Evolutionary conservation across 1,284 basidiomycete genomes (phyloP).

Genomic region (Heterobasidion irregulare): DNA sequence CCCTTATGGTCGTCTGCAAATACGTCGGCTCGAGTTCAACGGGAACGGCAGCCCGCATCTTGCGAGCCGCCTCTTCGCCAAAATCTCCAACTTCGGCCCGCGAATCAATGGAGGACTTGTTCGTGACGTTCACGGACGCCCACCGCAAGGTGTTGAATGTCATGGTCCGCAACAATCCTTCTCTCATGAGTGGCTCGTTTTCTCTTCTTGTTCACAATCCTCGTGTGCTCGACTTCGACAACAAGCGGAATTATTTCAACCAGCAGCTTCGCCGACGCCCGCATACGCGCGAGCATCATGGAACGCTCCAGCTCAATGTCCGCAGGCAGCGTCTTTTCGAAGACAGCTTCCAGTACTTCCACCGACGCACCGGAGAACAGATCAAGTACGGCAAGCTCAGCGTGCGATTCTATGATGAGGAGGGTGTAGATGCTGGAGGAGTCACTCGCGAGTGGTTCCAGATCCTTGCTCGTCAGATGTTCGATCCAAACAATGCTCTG

Average conservation of each 20-base stretch:
- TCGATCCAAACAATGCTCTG: conserved; percentile 97
- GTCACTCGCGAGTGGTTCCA: conserved; percentile 99
- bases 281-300: conserved; percentile 72
- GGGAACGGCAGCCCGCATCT: conserved; percentile 33
- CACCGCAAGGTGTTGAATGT: conserved; percentile 94
- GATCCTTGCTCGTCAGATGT: conserved; percentile 96
- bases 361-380: conserved; percentile 88
- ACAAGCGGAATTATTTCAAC: conserved; percentile 98
- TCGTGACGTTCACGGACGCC: conserved; percentile 89
- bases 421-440: conserved; percentile 97
- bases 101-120: conserved; percentile 81
- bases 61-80: conserved; percentile 57
- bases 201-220: conserved; percentile 94
- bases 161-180: conserved; percentile 98
- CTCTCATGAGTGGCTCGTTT: conserved; percentile 97
- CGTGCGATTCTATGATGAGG: conserved; percentile 95
- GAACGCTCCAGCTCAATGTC: conserved; percentile 86
- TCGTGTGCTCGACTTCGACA: conserved; percentile 97
- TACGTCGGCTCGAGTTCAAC: conserved; percentile 67
- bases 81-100: conserved; percentile 55
- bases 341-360: conserved; percentile 92
- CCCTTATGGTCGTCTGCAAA: conserved; percentile 98
- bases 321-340: conserved; percentile 93
- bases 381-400: conserved; percentile 98
- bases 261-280: conserved; percentile 91